Base-by-base conservation (phyloP, 768 basidiomycete species). In the Favolaschia claudopus region DNA sequence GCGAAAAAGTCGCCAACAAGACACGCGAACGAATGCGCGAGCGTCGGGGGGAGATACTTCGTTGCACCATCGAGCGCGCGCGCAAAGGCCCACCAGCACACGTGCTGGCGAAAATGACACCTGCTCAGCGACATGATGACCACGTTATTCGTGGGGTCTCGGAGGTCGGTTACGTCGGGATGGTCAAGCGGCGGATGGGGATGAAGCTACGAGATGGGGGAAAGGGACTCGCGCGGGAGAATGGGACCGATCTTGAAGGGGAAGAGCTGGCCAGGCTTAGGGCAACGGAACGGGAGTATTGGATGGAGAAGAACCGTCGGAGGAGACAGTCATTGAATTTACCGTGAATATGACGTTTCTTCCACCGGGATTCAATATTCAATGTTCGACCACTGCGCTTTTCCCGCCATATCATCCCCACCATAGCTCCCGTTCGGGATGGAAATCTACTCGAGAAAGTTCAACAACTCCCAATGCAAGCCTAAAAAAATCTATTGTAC, bases 121-220 rank as follows among this genome's bases (percentile, higher is more conserved):
- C 77, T 2, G 67, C 78, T 62, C 72, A 82, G 56, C 78, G 77
- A 56, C 72, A 69, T 47, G 68, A 77, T 70, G 89, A 92, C 60
- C 74, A 72, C 59, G 72, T 89, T 5, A 77, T 79, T 47, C 72
- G 85, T 33, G 79, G 77, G 34, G 77, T 84, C 2, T 82, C 87
- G 51, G 85, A 88, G 70, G 89, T 83, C 0, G 92, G 92, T 14
- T 93, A 91, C 70, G 81, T 86, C 2, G 91, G 83, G n/a, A 66
- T 72, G 67, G 77, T 88, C 46, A 94, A 93, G 76, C 74, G 74
- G 56, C 72, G 67, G 56, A 69, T 84, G 57, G 87, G 89, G 3
- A 80, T 78, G 50, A 85, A 78, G 69, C 61, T 89, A 62, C 47
- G 57, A 7, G 62, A 64, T 34, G 69, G 58, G 8, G 62, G 62